These are phyloP conservation scores for Agrocybe pediades DNA, from an alignment of 768 basidiomycete genomes.

Conservation along the genomic window DNA sequence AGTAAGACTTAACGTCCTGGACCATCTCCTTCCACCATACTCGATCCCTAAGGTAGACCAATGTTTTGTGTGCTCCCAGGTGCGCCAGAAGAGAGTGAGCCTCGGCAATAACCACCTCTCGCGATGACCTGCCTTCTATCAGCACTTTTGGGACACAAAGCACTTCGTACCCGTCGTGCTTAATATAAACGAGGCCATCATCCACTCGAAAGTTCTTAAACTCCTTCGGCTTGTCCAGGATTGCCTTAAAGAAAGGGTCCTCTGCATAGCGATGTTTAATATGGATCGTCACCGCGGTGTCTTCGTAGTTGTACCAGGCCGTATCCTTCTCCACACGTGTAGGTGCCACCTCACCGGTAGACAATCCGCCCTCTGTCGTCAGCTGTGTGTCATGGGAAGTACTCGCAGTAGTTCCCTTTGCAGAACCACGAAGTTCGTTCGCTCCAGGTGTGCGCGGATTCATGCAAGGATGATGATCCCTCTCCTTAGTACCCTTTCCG, in stretches of 20 bases:
- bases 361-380: too few species aligned
- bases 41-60: slow-evolving; percentile 27
- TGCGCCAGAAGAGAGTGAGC: slow-evolving; percentile 42
- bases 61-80: slow-evolving; percentile 34
- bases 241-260: slow-evolving; percentile 7
- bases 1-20: slow-evolving; percentile 24
- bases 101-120: slow-evolving; percentile 35
- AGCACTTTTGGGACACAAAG: slow-evolving; percentile 24
- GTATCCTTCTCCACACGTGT: slow-evolving; percentile 1
- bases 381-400: too few species aligned
- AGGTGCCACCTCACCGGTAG: too few species aligned
- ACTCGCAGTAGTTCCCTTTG: too few species aligned
- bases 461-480: too few species aligned
- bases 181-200: slow-evolving; percentile 5
- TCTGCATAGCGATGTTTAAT: slow-evolving; percentile 6
- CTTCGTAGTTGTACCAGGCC: slow-evolving; percentile 3
- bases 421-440: too few species aligned
- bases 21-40: slow-evolving; percentile 42
- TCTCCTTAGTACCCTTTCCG: too few species aligned
- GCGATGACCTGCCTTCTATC: slow-evolving; percentile 7
- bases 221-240: slow-evolving; percentile 6
- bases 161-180: slow-evolving; percentile 2
- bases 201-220: slow-evolving; percentile 10
- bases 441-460: too few species aligned
- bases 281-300: not conserved